Evolutionary conservation across 495 filamentous ascomycete species (phyloP), one percentile per base, ranked within the genome.

Genomic region (Amniculicola lignicola): DNA sequence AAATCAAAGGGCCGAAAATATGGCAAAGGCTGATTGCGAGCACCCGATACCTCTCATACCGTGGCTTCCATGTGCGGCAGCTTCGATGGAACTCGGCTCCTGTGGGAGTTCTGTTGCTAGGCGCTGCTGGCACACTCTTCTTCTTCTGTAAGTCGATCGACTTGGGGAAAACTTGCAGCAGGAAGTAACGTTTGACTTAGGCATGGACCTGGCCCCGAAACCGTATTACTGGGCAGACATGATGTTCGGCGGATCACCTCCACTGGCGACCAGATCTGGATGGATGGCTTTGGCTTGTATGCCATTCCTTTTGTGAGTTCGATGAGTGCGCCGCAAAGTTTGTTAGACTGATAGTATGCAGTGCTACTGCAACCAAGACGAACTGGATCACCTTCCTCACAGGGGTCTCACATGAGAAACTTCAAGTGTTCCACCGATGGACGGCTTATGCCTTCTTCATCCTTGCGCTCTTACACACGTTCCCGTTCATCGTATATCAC

Each of bases 191-290:
- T 19, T 31, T 37, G 16, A 4, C 31, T 16, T 21, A 41, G 49
- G 35, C 37, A 52, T 52, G 49, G 49, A 41, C n/a, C 67, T 82
- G 7, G 72, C 69, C 16, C 75, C 79, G 2, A 57, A 72, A 43
- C 79, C 80, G 0, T 82, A 82, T 50, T 83, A 83, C 65, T 82
- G 79, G 77, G 74, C 79, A 2, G 77, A 76, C 33, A 72, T 67
- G 3, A 62, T 53, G 25, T 80, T 72, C 46, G 79, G 78, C 6
- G 63, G 59, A 14, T 74, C 70, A n/a, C 63, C 63, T 7, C 65
- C 65, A 7, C 23, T 68, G 1, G 65, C 59, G 1, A 66, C 59
- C 0, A 44, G 65, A 25, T 54, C 54, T 19, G 65, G 63, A 21
- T 66, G 62, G 65, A 51, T 65, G 51, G 37, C 63, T 6, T 21